Evolutionary conservation across 257 asterid species (phyloP), one percentile per base, ranked within the genome.

Genomic region (Dorcoceras hygrometricum): DNA sequence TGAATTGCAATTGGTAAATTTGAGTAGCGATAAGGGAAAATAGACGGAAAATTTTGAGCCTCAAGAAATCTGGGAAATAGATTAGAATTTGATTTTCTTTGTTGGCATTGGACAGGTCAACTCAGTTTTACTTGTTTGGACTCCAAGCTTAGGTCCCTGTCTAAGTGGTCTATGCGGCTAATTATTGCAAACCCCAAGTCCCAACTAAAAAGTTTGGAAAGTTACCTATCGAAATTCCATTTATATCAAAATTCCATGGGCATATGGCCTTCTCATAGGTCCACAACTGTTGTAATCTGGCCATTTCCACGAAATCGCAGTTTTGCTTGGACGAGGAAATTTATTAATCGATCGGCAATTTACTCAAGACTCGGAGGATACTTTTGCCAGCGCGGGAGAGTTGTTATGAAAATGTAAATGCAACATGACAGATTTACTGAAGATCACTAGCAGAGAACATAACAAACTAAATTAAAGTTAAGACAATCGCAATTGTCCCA

Each of bases 361-460:
- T 23, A 5, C 61, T n/a, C 8, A 5, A n/a, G 31, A 9, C 16
- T 20, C 6, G 8, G 23, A 43, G 48, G 8, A 60, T 59, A 23
- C 55, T 59, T 59, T 26, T 16, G 59, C 72, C 10, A 8, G 23
- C 8, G 58, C 46, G 60, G 10, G 11, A 39, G 11, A 4, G 14
- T 4, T 18, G n/a, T 4, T 65, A 18, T 46, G 69, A 7, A 39
- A 65, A 51, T 27, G 23, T 25, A 48, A 62, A n/a, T 0, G 77
- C 53, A 25, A 32, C 55, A 58, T 53, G 27, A 2, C 36, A 69
- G 24, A 56, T 20, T 59, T 68, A 78, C 69, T 75, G 24, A 57
- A 56, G 75, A 71, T 75, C 69, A 83, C 81, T 76, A n/a, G 71
- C 58, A 61, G 56, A 53, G 68, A 75, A 63, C 74, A 73, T 58